Conservation (phyloP, 192 early-diverging fungal genomes). For the Umbelopsis vinacea region DNA sequence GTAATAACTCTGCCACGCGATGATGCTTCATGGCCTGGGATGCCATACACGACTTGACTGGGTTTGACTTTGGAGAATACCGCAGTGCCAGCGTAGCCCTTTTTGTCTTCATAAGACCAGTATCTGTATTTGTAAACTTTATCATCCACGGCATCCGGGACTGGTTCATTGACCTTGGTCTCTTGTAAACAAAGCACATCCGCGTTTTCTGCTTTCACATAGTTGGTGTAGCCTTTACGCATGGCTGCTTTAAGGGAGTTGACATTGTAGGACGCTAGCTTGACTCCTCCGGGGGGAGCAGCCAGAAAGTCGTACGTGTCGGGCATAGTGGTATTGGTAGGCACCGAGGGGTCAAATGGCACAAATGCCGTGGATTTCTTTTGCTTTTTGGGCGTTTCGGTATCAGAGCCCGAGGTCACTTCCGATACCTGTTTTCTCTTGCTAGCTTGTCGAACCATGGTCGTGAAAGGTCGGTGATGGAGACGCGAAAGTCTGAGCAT, state of each 20-base stretch:
- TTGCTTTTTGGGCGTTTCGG: neutral
- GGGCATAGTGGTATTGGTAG: slow-evolving; percentile 72
- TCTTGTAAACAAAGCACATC: slow-evolving; percentile 87
- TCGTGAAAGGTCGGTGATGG: neutral
- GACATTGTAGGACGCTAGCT: slow-evolving; percentile 82
- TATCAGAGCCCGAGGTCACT: neutral
- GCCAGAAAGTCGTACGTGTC: slow-evolving; percentile 55
- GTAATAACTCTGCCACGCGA: slow-evolving; percentile 73
- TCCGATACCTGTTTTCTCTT: neutral
- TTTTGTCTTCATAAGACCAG: slow-evolving; percentile 73
- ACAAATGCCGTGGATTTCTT: slow-evolving; percentile 11
- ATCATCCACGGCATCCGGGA: slow-evolving; percentile 58
- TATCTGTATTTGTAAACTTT: slow-evolving; percentile 72
- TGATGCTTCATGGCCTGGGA: slow-evolving; percentile 52
- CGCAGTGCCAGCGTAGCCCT: slow-evolving; percentile 80
- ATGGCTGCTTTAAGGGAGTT: slow-evolving; percentile 70
- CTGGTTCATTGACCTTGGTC: slow-evolving; percentile 79
- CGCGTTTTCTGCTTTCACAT: slow-evolving; percentile 76
- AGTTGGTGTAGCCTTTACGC: slow-evolving; percentile 81
- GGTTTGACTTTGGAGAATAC: slow-evolving; percentile 84
- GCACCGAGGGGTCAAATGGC: slow-evolving; percentile 43
- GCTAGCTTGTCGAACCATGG: neutral
- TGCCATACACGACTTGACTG: slow-evolving; percentile 58
- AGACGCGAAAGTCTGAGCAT: slow-evolving; percentile 8
- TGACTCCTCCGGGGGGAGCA: slow-evolving; percentile 54